Base-by-base conservation (phyloP, 352 stramenopile species). In the Phytophthora parvispora region DNA sequence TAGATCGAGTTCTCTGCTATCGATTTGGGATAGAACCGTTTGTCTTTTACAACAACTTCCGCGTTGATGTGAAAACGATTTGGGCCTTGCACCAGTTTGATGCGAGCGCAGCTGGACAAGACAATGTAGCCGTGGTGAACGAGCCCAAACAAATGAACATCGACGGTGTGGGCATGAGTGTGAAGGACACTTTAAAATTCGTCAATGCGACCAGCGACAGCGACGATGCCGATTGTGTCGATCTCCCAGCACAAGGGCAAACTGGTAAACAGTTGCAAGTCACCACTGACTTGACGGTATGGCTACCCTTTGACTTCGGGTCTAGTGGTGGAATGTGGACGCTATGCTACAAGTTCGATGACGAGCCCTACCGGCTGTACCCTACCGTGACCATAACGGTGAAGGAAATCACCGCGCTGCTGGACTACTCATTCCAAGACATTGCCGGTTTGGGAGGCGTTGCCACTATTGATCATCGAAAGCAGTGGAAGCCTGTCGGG, bases 271-370 rank as follows among this genome's bases (percentile, higher is more conserved):
- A 74, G 4, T 71, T 91, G 4, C 64, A 32, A 7, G 80, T 91
- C 22, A 79, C 74, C 31, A 57, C 47, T 6, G 82, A 91, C 51
- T 13, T 63, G 2, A 80, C 79, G 6, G 78, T 90, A 29, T 84
- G 73, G 72, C 78, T 82, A n/a, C 73, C 74, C 2, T 93, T 93
- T 45, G 74, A 93, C 1, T 81, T 63, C 38, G 77, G 78, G 1
- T 91, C 83, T 0, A 65, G 82, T 24, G 80, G 76, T 29, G 69
- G 60, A 0, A 57, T 49, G 6, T 91, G 85, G 85, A 60, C 72
- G 24, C 60, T 93, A 9, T 93, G 85, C 62, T 93, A 93, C 73
- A 85, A 86, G 56, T 90, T 91, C 64, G 72, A 89, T 4, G 66
- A 72, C 16, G 85, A 93, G 18, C 70, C 75, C 0, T 93, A 74